Percentiles rank a stretch among this genome's conserved stretches.
Conservation (phyloP, 257 asterid genomes). For the Vinca minor region DNA sequence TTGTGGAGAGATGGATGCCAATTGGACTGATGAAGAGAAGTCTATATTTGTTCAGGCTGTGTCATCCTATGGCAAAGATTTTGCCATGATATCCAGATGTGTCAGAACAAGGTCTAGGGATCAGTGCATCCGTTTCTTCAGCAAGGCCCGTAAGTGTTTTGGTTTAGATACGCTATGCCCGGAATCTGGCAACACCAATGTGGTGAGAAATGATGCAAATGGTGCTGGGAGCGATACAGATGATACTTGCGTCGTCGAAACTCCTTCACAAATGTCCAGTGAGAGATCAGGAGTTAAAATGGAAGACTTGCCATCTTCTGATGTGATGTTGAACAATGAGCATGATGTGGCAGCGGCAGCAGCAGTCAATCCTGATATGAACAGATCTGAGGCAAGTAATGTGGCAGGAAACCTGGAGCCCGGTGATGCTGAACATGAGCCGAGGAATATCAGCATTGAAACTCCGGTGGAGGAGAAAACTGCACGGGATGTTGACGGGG, state of each 20-base stretch:
- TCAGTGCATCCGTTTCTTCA: constrained; percentile 80
- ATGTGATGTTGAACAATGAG: constrained; percentile 23
- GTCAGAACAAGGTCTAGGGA: constrained; percentile 67
- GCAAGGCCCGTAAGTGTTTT: constrained; percentile 81
- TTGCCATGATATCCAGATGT: constrained; percentile 51
- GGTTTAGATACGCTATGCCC: constrained; percentile 51
- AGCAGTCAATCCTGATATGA: constrained; percentile 31
- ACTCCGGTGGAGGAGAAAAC: constrained; percentile 28
- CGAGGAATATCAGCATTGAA: constrained; percentile 20
- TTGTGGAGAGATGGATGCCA: constrained; percentile 72
- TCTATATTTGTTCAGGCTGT: constrained; percentile 58
- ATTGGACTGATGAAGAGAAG: constrained; percentile 96
- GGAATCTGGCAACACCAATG: constrained; percentile 21
- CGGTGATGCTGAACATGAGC: constrained; percentile 22
- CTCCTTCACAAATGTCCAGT: constrained; percentile 29
- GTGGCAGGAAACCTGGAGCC: constrained; percentile 29
- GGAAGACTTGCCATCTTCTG: constrained; percentile 30
- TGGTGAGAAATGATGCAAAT: constrained; percentile 34
- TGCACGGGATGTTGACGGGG: constrained; percentile 28
- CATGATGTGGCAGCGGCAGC: constrained; percentile 25
- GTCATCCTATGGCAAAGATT: constrained; percentile 71
- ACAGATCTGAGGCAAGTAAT: constrained; percentile 24
- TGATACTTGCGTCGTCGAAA: constrained; percentile 53
- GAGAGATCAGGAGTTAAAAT: constrained; percentile 37
- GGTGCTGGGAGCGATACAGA: constrained; percentile 65